Conservation (phyloP, 257 asterid genomes). For the Jacaranda copaia region DNA sequence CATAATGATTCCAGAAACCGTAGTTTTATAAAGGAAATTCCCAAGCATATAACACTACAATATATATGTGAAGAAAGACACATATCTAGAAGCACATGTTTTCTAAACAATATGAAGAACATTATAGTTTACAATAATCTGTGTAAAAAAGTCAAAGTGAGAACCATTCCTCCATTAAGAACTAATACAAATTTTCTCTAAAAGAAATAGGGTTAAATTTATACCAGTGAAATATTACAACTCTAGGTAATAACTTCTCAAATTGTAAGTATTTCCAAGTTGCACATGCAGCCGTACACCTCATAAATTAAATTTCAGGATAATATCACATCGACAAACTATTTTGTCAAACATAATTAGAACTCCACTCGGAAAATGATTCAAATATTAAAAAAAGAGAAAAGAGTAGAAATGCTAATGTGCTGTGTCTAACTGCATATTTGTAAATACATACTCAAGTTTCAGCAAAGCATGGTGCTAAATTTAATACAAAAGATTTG, state of each 20-base stretch:
- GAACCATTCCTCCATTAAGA: background rate
- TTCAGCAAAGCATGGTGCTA: constrained; percentile 23
- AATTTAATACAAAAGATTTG: constrained; percentile 10
- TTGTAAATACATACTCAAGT: background rate
- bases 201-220: background rate
- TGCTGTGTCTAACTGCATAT: background rate
- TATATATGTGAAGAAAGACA: background rate
- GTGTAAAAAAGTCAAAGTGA: background rate
- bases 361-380: background rate
- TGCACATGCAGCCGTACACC: background rate
- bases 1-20: background rate
- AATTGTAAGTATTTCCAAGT: background rate
- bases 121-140: background rate
- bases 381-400: background rate
- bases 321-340: background rate
- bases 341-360: background rate
- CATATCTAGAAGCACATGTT: background rate
- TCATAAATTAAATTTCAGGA: background rate
- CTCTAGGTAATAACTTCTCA: background rate
- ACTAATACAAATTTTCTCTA: background rate
- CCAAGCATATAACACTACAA: constrained; percentile 4
- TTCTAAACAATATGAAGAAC: background rate
- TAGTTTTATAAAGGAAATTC: constrained; percentile 8
- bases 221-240: background rate
- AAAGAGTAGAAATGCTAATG: background rate